A percentile compares a stretch with the other conserved stretches of the same genome.
These are phyloP conservation scores for Picocystis salinarum DNA, from an alignment of 139 green algal species.

Conservation along the genomic window DNA sequence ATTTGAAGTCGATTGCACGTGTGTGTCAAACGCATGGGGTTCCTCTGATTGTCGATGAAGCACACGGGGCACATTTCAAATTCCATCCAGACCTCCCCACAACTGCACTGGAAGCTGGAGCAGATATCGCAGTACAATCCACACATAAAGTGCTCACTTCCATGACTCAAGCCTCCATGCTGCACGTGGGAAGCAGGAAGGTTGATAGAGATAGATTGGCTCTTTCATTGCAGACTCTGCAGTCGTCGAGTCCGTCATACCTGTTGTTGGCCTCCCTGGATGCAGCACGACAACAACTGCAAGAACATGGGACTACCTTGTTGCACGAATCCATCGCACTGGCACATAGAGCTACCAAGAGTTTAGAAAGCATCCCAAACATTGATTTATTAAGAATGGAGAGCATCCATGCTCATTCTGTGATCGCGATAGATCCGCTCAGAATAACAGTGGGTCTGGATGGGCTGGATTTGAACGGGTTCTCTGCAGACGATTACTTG, in stretches of 20 bases:
- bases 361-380: too few species aligned
- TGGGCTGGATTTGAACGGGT: slow-evolving; percentile 27
- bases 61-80: slow-evolving; percentile 65
- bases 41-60: slow-evolving; percentile 76
- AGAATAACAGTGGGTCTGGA: slow-evolving; percentile 42
- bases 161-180: slow-evolving; percentile 81
- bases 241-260: slow-evolving; percentile 68
- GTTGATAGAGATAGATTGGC: slow-evolving; percentile 5
- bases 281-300: too few species aligned
- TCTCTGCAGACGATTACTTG: slow-evolving; percentile 23
- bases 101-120: slow-evolving; percentile 37
- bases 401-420: too few species aligned
- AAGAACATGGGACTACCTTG: too few species aligned
- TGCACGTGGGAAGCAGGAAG: slow-evolving; percentile 31
- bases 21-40: slow-evolving; percentile 37
- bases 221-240: slow-evolving; percentile 17
- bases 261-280: slow-evolving; percentile 78
- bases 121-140: slow-evolving; percentile 73
- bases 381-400: too few species aligned
- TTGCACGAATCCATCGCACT: too few species aligned
- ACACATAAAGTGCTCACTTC: slow-evolving; percentile 77
- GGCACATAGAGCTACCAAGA: too few species aligned
- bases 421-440: slow-evolving; percentile 38
- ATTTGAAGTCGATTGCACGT: slow-evolving; percentile 20
- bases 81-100: slow-evolving; percentile 19